Evolutionary conservation across 306 rosid genomes (phyloP).

Genomic region (Vigna radiata): DNA sequence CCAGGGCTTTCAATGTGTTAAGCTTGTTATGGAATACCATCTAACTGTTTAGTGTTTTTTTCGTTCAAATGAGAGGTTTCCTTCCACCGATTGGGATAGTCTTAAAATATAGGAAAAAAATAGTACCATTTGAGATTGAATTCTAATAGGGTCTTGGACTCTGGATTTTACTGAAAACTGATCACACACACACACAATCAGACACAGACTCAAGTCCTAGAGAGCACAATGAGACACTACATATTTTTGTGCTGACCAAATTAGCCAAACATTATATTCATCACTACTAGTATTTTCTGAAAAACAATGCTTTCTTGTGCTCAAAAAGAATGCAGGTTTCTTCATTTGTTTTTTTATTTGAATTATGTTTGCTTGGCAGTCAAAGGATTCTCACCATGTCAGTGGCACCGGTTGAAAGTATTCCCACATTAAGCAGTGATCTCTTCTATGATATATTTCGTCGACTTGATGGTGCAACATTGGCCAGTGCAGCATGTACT

Average conservation of each 20-base stretch:
- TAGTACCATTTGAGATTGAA: slow-evolving; percentile 20
- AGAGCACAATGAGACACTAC: not conserved
- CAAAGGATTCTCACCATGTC: slow-evolving; percentile 44
- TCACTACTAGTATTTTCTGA: not conserved
- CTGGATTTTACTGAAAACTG: not conserved
- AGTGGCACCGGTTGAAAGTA: slow-evolving; percentile 56
- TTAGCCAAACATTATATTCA: slow-evolving; percentile 7
- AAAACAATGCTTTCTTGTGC: not conserved
- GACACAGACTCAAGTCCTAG: not conserved
- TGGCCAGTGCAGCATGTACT: slow-evolving; percentile 82
- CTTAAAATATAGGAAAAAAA: not conserved
- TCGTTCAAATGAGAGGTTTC: slow-evolving; percentile 1
- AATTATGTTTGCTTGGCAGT: slow-evolving; percentile 47
- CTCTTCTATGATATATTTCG: slow-evolving; percentile 74
- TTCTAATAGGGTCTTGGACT: slow-evolving; percentile 4
- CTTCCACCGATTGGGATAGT: not conserved
- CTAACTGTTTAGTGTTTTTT: not conserved
- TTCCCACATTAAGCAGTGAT: slow-evolving; percentile 71
- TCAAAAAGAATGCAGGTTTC: slow-evolving; percentile 1
- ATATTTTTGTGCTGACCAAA: slow-evolving; percentile 11
- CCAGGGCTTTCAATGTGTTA: not conserved
- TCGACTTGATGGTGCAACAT: slow-evolving; percentile 77
- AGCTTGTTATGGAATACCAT: not conserved
- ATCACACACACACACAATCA: too few relatives aligned
- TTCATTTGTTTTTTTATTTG: slow-evolving; percentile 16